phyloP scores from a whole-genome alignment of 352 stramenopile genomes.

The Globisporangium alternatum region DNA sequence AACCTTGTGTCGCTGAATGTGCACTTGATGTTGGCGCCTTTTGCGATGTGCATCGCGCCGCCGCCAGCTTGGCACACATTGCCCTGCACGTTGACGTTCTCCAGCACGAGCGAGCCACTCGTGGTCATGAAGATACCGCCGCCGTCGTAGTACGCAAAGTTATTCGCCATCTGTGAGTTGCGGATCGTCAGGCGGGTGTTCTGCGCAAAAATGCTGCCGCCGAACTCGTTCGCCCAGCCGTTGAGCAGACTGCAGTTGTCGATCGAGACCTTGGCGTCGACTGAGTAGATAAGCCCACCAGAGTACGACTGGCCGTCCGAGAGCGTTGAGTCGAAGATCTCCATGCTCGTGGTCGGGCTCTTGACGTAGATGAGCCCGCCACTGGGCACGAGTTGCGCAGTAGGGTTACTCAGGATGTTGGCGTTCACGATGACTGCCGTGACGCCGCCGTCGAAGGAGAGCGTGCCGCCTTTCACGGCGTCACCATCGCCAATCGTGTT shows the following conservation, averaged over 20 bases:
- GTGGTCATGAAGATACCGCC: conserved; percentile 51
- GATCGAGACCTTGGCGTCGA: conserved; percentile 24
- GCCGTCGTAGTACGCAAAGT: conserved; percentile 61
- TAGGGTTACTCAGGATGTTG: conserved; percentile 26
- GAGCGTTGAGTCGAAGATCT: conserved; percentile 36
- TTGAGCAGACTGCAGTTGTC: conserved; percentile 33
- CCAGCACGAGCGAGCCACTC: conserved; percentile 22
- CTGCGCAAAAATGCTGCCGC: conserved; percentile 40
- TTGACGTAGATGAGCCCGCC: conserved; percentile 49
- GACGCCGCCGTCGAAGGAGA: conserved; percentile 26
- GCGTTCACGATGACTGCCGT: conserved; percentile 27
- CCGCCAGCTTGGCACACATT: conserved; percentile 49
- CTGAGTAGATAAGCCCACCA: conserved; percentile 46
- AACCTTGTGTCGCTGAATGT: conserved; percentile 31
- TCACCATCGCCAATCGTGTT: conserved; percentile 30
- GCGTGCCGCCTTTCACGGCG: conserved; percentile 19
- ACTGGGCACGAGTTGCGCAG: conserved; percentile 23
- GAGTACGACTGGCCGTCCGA: conserved; percentile 33
- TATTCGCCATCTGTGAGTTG: conserved; percentile 29
- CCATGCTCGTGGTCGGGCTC: conserved; percentile 26
- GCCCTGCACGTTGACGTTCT: conserved; percentile 17
- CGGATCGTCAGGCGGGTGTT: conserved; percentile 21
- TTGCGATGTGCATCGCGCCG: conserved; percentile 41
- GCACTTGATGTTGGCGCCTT: conserved; percentile 27
- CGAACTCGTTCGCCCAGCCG: conserved; percentile 46